Base-by-base conservation (phyloP, 306 rosid species). In the Corylus americana region DNA sequence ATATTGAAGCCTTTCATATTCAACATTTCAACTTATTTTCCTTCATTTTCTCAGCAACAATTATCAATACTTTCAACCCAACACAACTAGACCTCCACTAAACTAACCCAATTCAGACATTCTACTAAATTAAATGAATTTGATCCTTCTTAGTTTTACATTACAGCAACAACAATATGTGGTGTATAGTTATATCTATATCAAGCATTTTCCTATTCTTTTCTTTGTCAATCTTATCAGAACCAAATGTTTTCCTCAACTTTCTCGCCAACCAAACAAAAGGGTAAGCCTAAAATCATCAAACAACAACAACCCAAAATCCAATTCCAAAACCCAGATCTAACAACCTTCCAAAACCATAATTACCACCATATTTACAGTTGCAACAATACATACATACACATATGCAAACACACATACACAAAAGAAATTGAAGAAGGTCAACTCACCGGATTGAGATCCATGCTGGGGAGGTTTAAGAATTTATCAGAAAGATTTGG, bases 371-470 rank as follows among this genome's bases (percentile, higher is more conserved):
- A 42, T 7, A 59, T 22, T 55, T 25, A 59, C 66, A 59, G 66
- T 11, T 22, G 11, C 35, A 59, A 25, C 35, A 59, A 1, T 22
- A 25, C 64, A 22, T 8, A 59, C 0, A 2, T 10, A 61, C 27
- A 35, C 1, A 14, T 16, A 63, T 7, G 1, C 22, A 37, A 11
- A 66, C 0, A 10, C 6, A 18, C 25, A 9, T 35, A 67, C 50
- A 67, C 16, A 42, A 66, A 39, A 68, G 53, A 42, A 18, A 68
- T n/a, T 44, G 48, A 35, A 76, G 27, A 45, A 3, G 64, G 76
- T 68, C 29, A 44, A 84, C 14, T 76, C n/a, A 84, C 90, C 87
- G 75, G 88, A n/a, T 82, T 87, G 22, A 81, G 88, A 84, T 87
- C 90, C 90, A 84, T 55, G n/a, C 54, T 66, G n/a, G 53, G 22